Conservation (phyloP, 1,284 basidiomycete species). For the Clitocybe nebularis region DNA sequence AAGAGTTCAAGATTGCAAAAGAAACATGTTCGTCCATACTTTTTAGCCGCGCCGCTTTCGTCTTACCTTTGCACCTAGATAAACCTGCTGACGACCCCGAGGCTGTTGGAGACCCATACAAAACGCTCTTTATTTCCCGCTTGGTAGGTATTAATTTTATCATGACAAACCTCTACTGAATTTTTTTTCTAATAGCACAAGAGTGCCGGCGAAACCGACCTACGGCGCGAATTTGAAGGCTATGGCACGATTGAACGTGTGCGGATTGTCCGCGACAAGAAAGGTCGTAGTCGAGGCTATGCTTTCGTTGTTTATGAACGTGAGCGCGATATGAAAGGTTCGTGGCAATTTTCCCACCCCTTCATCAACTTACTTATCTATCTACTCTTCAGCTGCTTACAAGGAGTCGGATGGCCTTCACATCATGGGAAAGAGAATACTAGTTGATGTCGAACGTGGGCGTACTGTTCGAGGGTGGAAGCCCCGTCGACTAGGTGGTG, state of each 20-base stretch:
- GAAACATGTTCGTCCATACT: conserved; percentile 65
- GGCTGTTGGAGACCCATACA: conserved; percentile 97
- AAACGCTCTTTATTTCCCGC: conserved; percentile 95
- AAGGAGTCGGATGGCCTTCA: conserved; percentile 98
- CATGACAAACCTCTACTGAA: conserved; percentile 15
- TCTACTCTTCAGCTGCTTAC: conserved; percentile 76
- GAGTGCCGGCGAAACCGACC: conserved; percentile 84
- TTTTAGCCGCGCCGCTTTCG: conserved; percentile 10
- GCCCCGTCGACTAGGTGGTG: conserved; percentile 91
- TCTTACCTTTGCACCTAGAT: conserved; percentile 52
- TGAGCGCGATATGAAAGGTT: conserved; percentile 99
- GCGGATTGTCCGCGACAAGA: conserved; percentile 86
- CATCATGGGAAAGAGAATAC: conserved; percentile 90
- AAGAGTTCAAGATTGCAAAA: conserved; percentile 79
- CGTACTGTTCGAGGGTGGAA: conserved; percentile 99
- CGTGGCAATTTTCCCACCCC: conserved; percentile 21
- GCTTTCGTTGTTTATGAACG: conserved; percentile 98
- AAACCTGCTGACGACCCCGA: conserved; percentile 90
- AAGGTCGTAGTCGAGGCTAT: conserved; percentile 85
- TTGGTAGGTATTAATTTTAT: conserved; percentile 50
- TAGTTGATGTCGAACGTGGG: conserved; percentile 98
- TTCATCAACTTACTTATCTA: conserved; percentile 14
- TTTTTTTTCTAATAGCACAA: conserved; percentile 64
- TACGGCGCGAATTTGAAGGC: conserved; percentile 91
- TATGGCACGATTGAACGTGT: conserved; percentile 94